A percentile compares a stretch with the other conserved stretches of the same genome.
These are phyloP conservation scores for Coffea humblotiana DNA, from an alignment of 305 asterid species.

Conservation along the genomic window DNA sequence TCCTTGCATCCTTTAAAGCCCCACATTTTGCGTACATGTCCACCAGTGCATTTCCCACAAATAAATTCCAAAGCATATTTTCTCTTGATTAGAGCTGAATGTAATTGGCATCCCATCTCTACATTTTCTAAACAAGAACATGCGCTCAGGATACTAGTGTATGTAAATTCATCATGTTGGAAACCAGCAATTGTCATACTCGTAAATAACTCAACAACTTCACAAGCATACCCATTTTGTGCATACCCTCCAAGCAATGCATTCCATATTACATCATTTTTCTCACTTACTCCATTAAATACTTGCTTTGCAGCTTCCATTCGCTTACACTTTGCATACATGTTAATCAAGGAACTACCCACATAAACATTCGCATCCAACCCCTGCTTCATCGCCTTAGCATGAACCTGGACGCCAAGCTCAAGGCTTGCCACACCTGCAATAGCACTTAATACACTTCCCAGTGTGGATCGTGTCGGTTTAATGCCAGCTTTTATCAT, in stretches of 20 bases:
- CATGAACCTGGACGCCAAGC: constrained; percentile 78
- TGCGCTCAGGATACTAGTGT: constrained; percentile 83
- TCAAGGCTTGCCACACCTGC: constrained; percentile 46
- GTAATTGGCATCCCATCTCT: constrained; percentile 60
- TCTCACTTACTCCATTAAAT: constrained; percentile 56
- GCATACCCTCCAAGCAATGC: constrained; percentile 77
- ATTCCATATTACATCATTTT: constrained; percentile 79
- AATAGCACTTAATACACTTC: constrained; percentile 77
- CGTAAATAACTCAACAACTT: constrained; percentile 57
- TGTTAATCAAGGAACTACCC: constrained; percentile 81
- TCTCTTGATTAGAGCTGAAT: constrained; percentile 60
- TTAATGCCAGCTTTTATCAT: constrained; percentile 53
- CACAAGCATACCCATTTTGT: constrained; percentile 63
- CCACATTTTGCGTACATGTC: constrained; percentile 93
- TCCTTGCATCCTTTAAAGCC: constrained; percentile 56
- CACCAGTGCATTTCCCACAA: constrained; percentile 81
- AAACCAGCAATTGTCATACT: constrained; percentile 52
- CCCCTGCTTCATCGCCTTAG: constrained; percentile 71
- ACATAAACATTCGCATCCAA: constrained; percentile 65
- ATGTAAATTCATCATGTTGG: constrained; percentile 72
- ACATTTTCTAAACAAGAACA: constrained; percentile 60
- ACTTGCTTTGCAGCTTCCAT: constrained; percentile 66
- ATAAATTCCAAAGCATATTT: constrained; percentile 55
- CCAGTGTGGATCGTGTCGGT: constrained; percentile 81
- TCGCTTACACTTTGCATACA: constrained; percentile 78